phyloP scores from a whole-genome alignment of 2,329 filamentous ascomycete species.

The Talaromyces sp. region DNA sequence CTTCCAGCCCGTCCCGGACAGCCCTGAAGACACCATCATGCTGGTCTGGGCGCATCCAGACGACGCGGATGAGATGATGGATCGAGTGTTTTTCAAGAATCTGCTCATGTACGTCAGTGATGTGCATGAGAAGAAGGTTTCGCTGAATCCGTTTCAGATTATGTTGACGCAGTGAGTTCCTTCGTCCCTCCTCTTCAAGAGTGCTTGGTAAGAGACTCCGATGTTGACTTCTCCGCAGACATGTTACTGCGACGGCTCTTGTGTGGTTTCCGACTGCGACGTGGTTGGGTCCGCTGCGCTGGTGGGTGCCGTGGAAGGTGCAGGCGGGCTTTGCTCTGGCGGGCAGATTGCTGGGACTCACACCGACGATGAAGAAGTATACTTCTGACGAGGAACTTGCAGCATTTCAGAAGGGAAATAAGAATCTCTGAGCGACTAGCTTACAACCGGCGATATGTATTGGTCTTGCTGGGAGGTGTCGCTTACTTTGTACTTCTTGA shows the following conservation, averaged over 20 bases:
- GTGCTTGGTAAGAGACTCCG: background rate
- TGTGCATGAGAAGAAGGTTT: constrained; percentile 8
- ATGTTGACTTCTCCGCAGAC: background rate
- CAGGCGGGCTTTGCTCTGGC: constrained; percentile 1
- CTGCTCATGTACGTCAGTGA: constrained; percentile 7
- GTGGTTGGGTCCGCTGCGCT: constrained; percentile 8
- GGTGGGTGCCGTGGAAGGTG: constrained; percentile 13
- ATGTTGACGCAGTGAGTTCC: background rate
- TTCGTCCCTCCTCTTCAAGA: background rate
- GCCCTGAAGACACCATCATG: background rate
- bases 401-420: background rate
- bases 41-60: constrained; percentile 8
- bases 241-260: background rate
- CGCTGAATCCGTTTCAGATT: constrained; percentile 8
- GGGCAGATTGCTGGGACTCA: constrained; percentile 8
- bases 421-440: background rate
- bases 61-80: constrained; percentile 10
- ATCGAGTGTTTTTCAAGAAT: constrained; percentile 5
- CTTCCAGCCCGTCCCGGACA: constrained; percentile 3
- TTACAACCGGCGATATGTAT: background rate
- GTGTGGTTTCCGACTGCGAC: constrained; percentile 10
- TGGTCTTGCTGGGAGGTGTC: background rate
- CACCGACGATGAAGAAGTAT: constrained; percentile 9
- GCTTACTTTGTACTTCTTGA: too few species aligned
- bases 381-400: constrained; percentile 13